Evolutionary conservation across 2,329 filamentous ascomycete genomes (phyloP), one percentile per base, ranked within the genome.

Genomic region (Kalmusia sp.): DNA sequence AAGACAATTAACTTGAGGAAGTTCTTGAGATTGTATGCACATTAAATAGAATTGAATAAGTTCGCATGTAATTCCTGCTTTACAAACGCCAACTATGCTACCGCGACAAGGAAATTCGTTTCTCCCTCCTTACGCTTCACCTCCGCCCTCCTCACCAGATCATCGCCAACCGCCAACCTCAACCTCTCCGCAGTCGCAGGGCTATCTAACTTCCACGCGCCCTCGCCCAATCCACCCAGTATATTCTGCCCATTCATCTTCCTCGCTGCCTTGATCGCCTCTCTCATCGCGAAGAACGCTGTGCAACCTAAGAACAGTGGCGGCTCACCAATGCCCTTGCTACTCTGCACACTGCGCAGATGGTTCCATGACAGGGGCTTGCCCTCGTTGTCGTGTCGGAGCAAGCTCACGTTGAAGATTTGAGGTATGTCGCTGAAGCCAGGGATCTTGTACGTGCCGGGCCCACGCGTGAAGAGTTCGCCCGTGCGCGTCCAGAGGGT

Each of bases 351-450:
- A 0, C 90, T 93, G 24, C 91, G 82, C 47, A 96, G 78, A 64
- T 95, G 88, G 74, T 92, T 86, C 92, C 92, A 96, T 65, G 88
- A 86, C 4, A 96, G 38, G 2, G 67, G 65, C 1, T 68, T 72
- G 0, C 72, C 72, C 1, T 71, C 63, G 39, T 65, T 69, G 38
- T 75, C 91, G 43, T 86, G 88, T 70, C 95, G 93, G 58, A 96
- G 83, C 65, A 96, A 80, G 27, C 82, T 85, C 12, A 93, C 88
- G 71, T 95, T 93, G 79, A 96, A 92, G 37, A 85, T 81, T 69
- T 96, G 91, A 3, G 92, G 92, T 15, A 96, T 91, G 69, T 96
- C 91, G 43, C 89, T 81, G 81, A 96, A 96, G 0, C 91, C 91
- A 0, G 92, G 92, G 66, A 96, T 95, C 78, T 96, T 95, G 78